Base-by-base conservation (phyloP, 139 green algal genomes). In the Choricystis sp. region DNA sequence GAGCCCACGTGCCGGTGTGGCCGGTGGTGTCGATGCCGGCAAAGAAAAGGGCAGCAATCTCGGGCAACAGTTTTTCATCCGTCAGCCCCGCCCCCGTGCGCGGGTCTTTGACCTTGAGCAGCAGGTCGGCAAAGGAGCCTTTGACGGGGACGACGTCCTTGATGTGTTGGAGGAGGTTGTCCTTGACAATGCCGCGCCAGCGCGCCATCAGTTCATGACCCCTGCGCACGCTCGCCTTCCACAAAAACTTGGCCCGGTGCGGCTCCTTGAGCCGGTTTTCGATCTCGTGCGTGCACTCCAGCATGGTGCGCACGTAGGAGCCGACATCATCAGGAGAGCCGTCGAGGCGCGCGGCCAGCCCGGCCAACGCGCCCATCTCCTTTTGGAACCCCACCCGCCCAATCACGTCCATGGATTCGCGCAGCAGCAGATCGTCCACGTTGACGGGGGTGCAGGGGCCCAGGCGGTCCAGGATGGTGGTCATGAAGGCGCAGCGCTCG, bases 311-410 rank as follows among this genome's bases (percentile, higher is more conserved):
- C 9, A 52, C 40, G 40, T 52, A 52, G 40, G 40, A 52, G 40
- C 40, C 40, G 9, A 21, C 16, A 16, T 52, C 40, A 16, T 52
- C 40, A 73, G 86, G 76, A 20, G 81, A 22, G 1, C 80, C 80
- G 56, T 87, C 80, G 0, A 68, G 74, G 56, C 83, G 72, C 59
- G 86, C 61, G 71, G 88, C 80, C 52, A 81, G 83, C 4, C 62
- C 40, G 23, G 62, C 52, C 1, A 91, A 60, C 20, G 62, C 64
- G 28, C 61, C 74, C 40, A 82, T 52, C 40, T 52, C 40, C 40
- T 52, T 52, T 16, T 52, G 40, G 40, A 52, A 52, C 9, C 40
- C 40, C 9, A 52, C 40, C 9, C 40, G 40, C 9, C 40, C 40
- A 16, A 52, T 52, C 9, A 52, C 40, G 40, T 52, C 40, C 40